A percentile compares a stretch with the other conserved stretches of the same genome.
These are phyloP conservation scores for Fusarium pseudocircinatum DNA, from an alignment of 2,329 filamentous ascomycete genomes.

Conservation along the genomic window DNA sequence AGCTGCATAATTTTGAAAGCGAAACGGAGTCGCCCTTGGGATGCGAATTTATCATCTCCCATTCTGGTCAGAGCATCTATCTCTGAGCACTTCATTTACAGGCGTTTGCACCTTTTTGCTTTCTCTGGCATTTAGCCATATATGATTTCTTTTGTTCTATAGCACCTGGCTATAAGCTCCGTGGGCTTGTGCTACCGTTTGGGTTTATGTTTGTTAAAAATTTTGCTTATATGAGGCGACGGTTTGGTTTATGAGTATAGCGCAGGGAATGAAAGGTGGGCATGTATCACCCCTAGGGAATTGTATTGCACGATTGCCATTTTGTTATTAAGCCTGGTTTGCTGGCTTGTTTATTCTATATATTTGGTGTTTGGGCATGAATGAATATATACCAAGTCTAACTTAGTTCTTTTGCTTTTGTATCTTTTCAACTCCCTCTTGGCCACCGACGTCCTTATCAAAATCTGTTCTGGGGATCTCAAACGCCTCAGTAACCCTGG, in stretches of 20 bases:
- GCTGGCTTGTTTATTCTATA: conserved; percentile 8
- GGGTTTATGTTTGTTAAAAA: background rate
- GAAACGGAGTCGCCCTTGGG: conserved; percentile 75
- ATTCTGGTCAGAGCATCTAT: conserved; percentile 68
- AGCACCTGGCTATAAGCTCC: conserved; percentile 11
- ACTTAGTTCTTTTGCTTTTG: conserved; percentile 32
- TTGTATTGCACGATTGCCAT: background rate
- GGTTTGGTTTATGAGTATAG: conserved; percentile 6
- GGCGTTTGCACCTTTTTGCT: conserved; percentile 7
- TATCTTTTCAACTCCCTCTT: conserved; percentile 67
- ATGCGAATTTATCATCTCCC: conserved; percentile 80
- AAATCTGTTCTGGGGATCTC: conserved; percentile 75
- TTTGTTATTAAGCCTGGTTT: background rate
- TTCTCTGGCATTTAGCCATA: conserved; percentile 9
- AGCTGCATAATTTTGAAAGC: conserved; percentile 74
- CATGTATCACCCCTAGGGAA: background rate
- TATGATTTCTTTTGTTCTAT: conserved; percentile 23
- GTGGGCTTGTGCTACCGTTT: conserved; percentile 13
- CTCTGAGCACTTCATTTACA: conserved; percentile 48
- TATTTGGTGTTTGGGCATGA: conserved; percentile 1
- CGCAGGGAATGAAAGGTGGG: background rate
- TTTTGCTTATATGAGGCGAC: background rate
- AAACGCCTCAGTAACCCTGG: conserved; percentile 71
- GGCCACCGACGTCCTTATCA: conserved; percentile 60
- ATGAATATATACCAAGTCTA: conserved; percentile 16